phyloP scores from a whole-genome alignment of 495 filamentous ascomycete species.

The Penicillium dipodomyicola region DNA sequence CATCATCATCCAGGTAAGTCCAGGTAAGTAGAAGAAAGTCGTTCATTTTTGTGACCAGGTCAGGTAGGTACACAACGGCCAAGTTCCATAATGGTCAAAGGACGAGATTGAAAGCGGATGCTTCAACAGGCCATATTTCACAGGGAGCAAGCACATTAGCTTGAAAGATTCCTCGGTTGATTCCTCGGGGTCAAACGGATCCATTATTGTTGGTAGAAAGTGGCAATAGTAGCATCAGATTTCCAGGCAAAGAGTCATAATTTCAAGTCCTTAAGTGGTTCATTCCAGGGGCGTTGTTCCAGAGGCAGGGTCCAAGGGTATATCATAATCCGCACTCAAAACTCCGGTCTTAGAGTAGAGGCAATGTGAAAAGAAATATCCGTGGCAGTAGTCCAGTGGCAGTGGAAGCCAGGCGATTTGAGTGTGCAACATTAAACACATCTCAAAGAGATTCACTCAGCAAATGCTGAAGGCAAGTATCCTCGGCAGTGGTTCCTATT shows the following conservation, averaged over 20 bases:
- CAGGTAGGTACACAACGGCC: conserved; percentile 11
- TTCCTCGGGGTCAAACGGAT: conserved; percentile 6
- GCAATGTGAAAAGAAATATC: conserved; percentile 25
- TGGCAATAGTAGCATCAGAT: conserved; percentile 13
- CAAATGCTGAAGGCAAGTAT: conserved; percentile 34
- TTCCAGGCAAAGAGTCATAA: conserved; percentile 21
- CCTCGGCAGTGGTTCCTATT: conserved; percentile 26
- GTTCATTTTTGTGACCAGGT: conserved; percentile 5
- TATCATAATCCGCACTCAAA: conserved; percentile 26
- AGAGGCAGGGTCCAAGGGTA: conserved; percentile 19
- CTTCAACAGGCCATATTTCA: conserved; percentile 15
- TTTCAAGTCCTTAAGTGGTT: conserved; percentile 9
- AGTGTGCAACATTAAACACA: conserved; percentile 50
- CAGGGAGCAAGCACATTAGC: conserved; percentile 24
- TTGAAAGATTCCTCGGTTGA: conserved; percentile 14
- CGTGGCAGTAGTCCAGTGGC: conserved; percentile 21
- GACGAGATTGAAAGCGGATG: conserved; percentile 16
- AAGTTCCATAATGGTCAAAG: conserved; percentile 20
- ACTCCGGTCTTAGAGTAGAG: conserved; percentile 33
- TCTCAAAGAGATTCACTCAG: conserved; percentile 42
- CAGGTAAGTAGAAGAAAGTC: conserved; percentile 2
- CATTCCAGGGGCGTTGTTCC: conserved; percentile 19
- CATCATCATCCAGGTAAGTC: conserved; percentile 16
- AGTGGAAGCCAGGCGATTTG: conserved; percentile 21
- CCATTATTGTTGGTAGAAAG: conserved; percentile 15